These are phyloP conservation scores for Cercospora brassicicola DNA, from an alignment of 2,329 filamentous ascomycete species.

Conservation along the genomic window DNA sequence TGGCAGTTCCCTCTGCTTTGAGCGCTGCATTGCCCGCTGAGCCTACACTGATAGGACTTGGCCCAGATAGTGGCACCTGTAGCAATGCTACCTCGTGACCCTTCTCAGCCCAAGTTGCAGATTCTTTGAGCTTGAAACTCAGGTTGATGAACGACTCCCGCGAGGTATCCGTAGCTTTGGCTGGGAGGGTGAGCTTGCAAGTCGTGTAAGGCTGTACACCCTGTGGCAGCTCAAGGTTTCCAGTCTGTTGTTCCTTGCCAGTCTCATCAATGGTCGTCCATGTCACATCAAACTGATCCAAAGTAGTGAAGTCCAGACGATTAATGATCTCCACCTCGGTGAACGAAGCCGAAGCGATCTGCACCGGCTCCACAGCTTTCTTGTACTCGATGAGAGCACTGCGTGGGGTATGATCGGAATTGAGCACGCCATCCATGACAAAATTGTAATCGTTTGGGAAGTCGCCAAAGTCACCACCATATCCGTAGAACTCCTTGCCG, in stretches of 20 bases:
- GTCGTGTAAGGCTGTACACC: slow-evolving; percentile 25
- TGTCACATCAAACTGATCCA: slow-evolving; percentile 39
- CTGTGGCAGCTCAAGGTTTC: slow-evolving; percentile 15
- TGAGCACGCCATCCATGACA: slow-evolving; percentile 48
- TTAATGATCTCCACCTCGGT: slow-evolving; percentile 32
- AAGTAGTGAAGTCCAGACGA: slow-evolving; percentile 37
- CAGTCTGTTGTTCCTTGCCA: slow-evolving; percentile 3
- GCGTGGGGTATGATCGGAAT: slow-evolving; percentile 45
- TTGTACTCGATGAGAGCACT: slow-evolving; percentile 47
- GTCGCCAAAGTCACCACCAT: slow-evolving; percentile 49
- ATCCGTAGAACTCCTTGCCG: slow-evolving; percentile 45
- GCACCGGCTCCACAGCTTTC: slow-evolving; percentile 48
- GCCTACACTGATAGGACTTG: not conserved
- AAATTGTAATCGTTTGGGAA: slow-evolving; percentile 46
- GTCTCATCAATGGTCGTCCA: slow-evolving; percentile 25
- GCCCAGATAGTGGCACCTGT: slow-evolving; percentile 33
- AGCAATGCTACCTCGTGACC: slow-evolving; percentile 43
- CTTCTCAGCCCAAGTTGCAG: slow-evolving; percentile 36
- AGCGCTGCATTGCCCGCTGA: not conserved
- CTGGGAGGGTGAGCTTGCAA: slow-evolving; percentile 24
- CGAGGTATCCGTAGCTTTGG: not conserved
- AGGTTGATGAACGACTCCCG: slow-evolving; percentile 28
- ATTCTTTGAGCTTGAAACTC: slow-evolving; percentile 39
- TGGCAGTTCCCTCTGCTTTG: slow-evolving; percentile 7
- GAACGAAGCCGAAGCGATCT: slow-evolving; percentile 22